Evolutionary conservation across 495 filamentous ascomycete genomes (phyloP).

Genomic region (Tetracladium setigerum): DNA sequence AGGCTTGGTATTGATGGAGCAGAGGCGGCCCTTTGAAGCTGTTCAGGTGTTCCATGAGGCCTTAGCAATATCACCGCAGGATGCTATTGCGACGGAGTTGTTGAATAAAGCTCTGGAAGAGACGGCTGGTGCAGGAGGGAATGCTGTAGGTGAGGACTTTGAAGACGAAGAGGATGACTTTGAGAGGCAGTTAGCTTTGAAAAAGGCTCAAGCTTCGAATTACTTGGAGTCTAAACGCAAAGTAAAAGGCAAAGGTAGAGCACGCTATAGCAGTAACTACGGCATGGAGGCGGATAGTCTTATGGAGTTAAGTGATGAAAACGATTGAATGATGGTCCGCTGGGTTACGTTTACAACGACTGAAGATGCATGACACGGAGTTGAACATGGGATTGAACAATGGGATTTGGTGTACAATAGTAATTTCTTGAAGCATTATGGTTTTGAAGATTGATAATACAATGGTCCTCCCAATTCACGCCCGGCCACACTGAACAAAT

Average conservation of each 20-base stretch:
- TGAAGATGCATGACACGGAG: no score
- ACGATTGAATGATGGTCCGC: slow-evolving; percentile 12
- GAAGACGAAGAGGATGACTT: slow-evolving; percentile 22
- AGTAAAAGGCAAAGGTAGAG: slow-evolving; percentile 15
- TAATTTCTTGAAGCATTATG: no score
- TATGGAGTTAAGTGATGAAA: slow-evolving; percentile 22
- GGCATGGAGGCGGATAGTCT: slow-evolving; percentile 16
- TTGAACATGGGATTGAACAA: not conserved
- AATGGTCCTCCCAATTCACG: no score
- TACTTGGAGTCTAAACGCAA: slow-evolving; percentile 2
- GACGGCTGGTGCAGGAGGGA: slow-evolving; percentile 32
- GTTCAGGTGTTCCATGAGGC: slow-evolving; percentile 66
- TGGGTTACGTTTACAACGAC: no score
- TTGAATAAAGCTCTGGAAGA: slow-evolving; percentile 68
- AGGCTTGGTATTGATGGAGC: slow-evolving; percentile 66
- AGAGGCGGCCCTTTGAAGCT: slow-evolving; percentile 57
- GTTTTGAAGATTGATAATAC: no score
- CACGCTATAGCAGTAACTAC: slow-evolving; percentile 11
- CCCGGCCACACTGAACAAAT: no score
- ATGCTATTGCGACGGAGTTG: slow-evolving; percentile 67
- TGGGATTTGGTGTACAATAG: not conserved
- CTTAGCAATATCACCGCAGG: slow-evolving; percentile 58
- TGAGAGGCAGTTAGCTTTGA: slow-evolving; percentile 17
- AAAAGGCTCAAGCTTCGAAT: slow-evolving; percentile 13
- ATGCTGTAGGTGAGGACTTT: slow-evolving; percentile 2